Evolutionary conservation across 306 rosid species (phyloP).

Genomic region (Prosopis cineraria): DNA sequence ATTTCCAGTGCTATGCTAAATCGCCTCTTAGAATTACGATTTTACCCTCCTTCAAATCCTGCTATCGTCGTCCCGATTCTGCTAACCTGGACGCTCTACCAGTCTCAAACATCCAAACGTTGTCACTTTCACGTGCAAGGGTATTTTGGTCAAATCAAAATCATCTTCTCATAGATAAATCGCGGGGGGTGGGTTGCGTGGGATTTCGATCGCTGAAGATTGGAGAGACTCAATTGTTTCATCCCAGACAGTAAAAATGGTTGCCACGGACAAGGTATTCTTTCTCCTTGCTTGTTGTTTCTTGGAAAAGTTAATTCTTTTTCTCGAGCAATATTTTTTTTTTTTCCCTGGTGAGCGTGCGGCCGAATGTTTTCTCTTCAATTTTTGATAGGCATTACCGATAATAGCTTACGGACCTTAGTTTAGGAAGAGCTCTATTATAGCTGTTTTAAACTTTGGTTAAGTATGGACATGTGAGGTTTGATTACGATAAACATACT

Average conservation of each 20-base stretch:
- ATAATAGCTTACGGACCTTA: neutral
- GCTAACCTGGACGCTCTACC: neutral
- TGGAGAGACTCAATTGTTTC: neutral
- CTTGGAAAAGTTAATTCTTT: neutral
- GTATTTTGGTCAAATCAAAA: neutral
- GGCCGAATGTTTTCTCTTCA: neutral
- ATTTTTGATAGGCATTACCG: neutral
- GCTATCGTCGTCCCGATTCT: neutral
- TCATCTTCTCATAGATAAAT: neutral
- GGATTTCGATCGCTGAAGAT: neutral
- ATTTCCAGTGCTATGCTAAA: too few species aligned
- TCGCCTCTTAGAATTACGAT: neutral
- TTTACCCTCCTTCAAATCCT: neutral
- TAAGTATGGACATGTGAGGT: neutral
- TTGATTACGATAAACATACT: neutral
- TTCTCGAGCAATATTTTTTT: neutral
- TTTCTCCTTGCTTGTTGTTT: neutral
- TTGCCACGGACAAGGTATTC: constrained; percentile 34
- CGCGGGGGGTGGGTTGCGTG: neutral
- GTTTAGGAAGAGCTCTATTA: neutral
- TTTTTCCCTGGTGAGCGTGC: neutral
- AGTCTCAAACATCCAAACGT: neutral
- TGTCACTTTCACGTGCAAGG: neutral
- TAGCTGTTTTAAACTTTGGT: neutral
- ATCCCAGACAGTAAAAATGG: constrained; percentile 14